Conservation (phyloP, 2,329 filamentous ascomycete genomes). For the Endothia cerciana region DNA sequence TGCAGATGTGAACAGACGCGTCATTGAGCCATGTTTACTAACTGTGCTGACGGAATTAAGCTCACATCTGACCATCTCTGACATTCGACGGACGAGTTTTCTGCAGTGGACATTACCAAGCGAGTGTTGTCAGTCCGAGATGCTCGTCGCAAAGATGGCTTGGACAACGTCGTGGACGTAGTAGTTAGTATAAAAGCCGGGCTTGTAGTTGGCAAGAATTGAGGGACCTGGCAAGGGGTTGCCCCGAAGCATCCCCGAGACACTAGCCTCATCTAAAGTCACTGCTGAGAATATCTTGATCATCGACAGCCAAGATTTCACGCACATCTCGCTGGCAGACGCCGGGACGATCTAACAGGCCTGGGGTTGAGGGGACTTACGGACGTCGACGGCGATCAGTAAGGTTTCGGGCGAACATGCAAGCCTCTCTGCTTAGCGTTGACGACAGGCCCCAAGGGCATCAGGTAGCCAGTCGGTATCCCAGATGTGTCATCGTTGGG, state of each 20-base stretch:
- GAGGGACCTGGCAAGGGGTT: neutral
- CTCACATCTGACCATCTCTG: slow-evolving; percentile 7
- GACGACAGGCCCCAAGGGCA: neutral
- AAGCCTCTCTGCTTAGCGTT: slow-evolving; percentile 1
- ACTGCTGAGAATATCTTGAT: neutral
- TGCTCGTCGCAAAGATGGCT: neutral
- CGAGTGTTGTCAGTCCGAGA: neutral
- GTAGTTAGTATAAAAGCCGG: neutral
- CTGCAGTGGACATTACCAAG: slow-evolving; percentile 24
- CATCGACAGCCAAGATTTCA: slow-evolving; percentile 1
- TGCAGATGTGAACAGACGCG: neutral
- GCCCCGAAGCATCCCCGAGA: neutral
- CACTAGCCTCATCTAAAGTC: neutral
- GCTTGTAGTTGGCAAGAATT: neutral
- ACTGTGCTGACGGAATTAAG: slow-evolving; percentile 23
- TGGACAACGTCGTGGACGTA: neutral
- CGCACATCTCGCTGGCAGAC: neutral
- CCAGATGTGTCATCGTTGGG: slow-evolving; percentile 19
- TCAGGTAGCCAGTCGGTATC: neutral
- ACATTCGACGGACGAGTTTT: slow-evolving; percentile 19
- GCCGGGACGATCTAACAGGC: neutral
- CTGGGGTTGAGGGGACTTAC: neutral
- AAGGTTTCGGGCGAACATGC: neutral
- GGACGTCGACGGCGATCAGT: slow-evolving; percentile 16
- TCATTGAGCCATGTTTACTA: neutral